A percentile compares a stretch with the other conserved stretches of the same genome.
These are phyloP conservation scores for Seiridium cupressi DNA, from an alignment of 2,329 filamentous ascomycete species.

Conservation along the genomic window DNA sequence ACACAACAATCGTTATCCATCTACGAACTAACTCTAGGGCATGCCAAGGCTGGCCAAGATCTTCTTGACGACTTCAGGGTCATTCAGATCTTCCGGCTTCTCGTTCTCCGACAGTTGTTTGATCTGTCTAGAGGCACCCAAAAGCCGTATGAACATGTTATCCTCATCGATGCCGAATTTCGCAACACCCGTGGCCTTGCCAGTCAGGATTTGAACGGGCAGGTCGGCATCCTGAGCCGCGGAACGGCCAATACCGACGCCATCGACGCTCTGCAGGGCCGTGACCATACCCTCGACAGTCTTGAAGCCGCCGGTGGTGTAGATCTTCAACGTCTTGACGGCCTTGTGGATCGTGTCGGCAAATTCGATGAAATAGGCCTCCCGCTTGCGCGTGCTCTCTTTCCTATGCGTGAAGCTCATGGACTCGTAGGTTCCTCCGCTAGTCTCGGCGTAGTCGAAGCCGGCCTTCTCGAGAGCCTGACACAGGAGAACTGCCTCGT, in stretches of 20 bases:
- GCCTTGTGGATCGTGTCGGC: conserved; percentile 45
- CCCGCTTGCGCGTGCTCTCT: conserved; percentile 52
- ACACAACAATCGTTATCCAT: too few relatives aligned
- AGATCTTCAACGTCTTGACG: conserved; percentile 47
- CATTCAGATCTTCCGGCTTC: conserved; percentile 35
- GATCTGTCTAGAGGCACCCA: conserved; percentile 47
- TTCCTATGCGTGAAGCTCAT: conserved; percentile 48
- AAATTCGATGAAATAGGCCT: conserved; percentile 59
- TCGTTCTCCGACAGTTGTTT: conserved; percentile 19
- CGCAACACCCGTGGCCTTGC: conserved; percentile 46
- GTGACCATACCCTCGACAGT: conserved; percentile 52
- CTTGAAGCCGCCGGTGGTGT: conserved; percentile 54
- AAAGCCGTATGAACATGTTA: conserved; percentile 42
- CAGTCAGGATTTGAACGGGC: conserved; percentile 41
- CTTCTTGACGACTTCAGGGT: conserved; percentile 28
- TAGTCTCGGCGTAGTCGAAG: conserved; percentile 58
- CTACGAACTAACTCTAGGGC: not conserved
- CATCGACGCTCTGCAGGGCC: conserved; percentile 51
- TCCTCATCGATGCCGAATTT: conserved; percentile 43
- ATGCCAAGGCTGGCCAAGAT: not conserved
- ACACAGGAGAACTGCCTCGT: conserved; percentile 48
- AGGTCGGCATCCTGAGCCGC: conserved; percentile 47
- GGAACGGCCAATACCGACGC: conserved; percentile 53
- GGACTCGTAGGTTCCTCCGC: conserved; percentile 57
- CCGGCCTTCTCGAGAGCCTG: conserved; percentile 44